Conservation (phyloP, 192 early-diverging fungal species). For the Umbelopsis vinacea region DNA sequence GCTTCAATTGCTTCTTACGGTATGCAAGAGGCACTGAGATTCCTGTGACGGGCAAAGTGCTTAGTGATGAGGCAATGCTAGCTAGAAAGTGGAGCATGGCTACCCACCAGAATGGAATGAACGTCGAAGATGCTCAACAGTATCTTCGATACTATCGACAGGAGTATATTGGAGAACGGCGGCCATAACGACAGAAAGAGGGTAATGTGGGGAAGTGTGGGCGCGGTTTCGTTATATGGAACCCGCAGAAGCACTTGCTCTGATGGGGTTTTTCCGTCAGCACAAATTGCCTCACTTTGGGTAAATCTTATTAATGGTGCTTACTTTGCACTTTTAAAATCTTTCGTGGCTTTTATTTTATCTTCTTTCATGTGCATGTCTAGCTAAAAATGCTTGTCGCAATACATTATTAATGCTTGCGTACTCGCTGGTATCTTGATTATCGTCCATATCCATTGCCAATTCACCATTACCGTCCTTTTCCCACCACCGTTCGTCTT, state of each 20-base stretch:
- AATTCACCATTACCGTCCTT: not conserved
- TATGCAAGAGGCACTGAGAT: conserved; percentile 50
- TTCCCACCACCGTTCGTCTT: conserved; percentile 28
- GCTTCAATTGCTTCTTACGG: conserved; percentile 66
- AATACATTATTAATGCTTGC: conserved; percentile 28
- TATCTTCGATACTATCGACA: conserved; percentile 45
- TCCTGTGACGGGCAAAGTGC: conserved; percentile 18
- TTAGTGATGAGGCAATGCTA: not conserved
- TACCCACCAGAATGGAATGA: conserved; percentile 49
- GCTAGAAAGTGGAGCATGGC: conserved; percentile 12
- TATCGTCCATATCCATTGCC: conserved; percentile 6
- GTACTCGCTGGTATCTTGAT: not conserved
- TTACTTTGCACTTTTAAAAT: not conserved
- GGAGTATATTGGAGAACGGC: conserved; percentile 44
- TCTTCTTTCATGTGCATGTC: conserved; percentile 17
- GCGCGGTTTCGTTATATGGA: not conserved
- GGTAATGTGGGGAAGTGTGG: not conserved
- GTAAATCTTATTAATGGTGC: too few species aligned
- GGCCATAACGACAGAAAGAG: not conserved
- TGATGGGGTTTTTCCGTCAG: not conserved
- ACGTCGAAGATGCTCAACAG: conserved; percentile 43
- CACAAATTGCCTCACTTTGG: conserved; percentile 1
- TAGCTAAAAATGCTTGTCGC: conserved; percentile 31
- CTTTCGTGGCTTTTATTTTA: not conserved
- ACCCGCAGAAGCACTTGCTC: not conserved